Evolutionary conservation across 345 rosid genomes (phyloP).

Genomic region (Carallia pectinifolia): DNA sequence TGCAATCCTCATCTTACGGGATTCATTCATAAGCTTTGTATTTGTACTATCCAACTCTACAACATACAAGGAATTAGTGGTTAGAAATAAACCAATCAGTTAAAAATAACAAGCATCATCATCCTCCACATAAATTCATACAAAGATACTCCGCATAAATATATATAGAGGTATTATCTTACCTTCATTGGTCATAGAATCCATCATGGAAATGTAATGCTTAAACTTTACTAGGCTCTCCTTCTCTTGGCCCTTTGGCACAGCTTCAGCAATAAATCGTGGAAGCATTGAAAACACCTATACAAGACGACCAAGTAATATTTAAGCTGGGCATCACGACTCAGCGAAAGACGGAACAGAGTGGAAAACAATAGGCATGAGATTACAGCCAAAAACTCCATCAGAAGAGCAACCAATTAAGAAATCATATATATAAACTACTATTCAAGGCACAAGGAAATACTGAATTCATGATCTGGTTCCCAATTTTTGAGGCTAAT

Average conservation of each 20-base stretch:
- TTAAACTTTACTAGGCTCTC: conserved; percentile 92
- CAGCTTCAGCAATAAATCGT: conserved; percentile 72
- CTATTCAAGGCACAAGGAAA: no score
- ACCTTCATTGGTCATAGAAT: conserved; percentile 92
- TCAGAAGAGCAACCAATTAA: no score
- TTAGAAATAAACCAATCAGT: background rate
- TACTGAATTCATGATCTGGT: no score
- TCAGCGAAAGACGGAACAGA: background rate
- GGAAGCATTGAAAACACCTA: conserved; percentile 88
- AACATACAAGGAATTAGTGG: conserved; percentile 5
- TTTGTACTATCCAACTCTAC: conserved; percentile 83
- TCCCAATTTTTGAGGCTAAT: no score
- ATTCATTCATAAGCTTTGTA: conserved; percentile 45
- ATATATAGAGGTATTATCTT: conserved; percentile 11
- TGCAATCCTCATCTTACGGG: conserved; percentile 21
- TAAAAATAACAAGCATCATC: background rate
- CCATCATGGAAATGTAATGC: conserved; percentile 94
- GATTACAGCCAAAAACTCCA: no score
- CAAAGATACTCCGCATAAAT: background rate
- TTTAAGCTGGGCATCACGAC: background rate
- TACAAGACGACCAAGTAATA: conserved; percentile 8
- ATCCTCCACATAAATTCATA: background rate
- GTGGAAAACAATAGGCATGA: background rate
- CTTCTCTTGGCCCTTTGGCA: conserved; percentile 93
- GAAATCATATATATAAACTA: no score